Base-by-base conservation (phyloP, 768 basidiomycete genomes). In the Podaxis sp. region DNA sequence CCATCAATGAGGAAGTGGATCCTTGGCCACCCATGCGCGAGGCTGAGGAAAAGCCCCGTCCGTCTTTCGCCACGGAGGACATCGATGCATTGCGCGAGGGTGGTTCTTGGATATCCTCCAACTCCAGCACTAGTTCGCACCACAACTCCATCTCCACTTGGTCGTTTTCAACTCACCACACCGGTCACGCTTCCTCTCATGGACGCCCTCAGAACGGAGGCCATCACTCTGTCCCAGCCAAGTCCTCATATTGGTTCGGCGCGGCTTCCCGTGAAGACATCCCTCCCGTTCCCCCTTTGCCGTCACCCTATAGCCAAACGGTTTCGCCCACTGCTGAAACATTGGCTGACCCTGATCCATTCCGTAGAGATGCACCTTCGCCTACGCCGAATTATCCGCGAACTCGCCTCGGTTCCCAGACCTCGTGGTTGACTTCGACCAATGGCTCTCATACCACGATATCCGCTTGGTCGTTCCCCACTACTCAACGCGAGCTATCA, bases 21-120 rank as follows among this genome's bases (percentile, higher is more conserved):
- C 76, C 78, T 5, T 90, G 89, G 88, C 87, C 88, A 12, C 85
- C 87, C 1, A 77, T 80, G 20, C 75, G 77, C 64, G 72, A 81
- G 63, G 70, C 79, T 33, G 84, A 84, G 62, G 81, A 84, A 67
- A 82, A 83, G 65, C 80, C 83, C 17, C 76, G 87, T 30, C 84
- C 84, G 0, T 88, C 88, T 0, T 89, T 90, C 68, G 80, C 81
- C 17, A 87, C 87, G 0, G 88, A 90, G 67, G 90, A 92, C 57
- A 78, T 91, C 54, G 87, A 91, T 64, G 88, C 78, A 20, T 79
- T 91, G 56, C 85, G 86, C 22, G 90, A 91, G 66, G 89, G 89
- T 56, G 85, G 84, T 54, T 90, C 90, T n/a, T 91, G 90, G 89
- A 84, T 92, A 64, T 89, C 90, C 0, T 91, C 90, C 53, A 80